These are phyloP conservation scores for Cercospora canescens DNA, from an alignment of 2,329 filamentous ascomycete species.

Conservation along the genomic window DNA sequence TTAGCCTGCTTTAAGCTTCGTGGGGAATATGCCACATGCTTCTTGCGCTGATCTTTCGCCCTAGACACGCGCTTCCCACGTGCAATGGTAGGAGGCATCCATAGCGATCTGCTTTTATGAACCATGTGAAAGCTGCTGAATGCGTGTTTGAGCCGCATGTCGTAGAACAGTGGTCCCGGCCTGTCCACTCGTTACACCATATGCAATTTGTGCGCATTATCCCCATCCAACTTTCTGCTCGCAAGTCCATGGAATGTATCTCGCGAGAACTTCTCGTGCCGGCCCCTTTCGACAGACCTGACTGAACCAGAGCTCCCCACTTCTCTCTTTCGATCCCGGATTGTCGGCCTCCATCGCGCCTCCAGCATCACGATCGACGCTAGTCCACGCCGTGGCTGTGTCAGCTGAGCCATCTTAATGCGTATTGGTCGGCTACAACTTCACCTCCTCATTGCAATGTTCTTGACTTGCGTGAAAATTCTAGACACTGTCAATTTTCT, in stretches of 20 bases:
- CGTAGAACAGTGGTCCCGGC: too few relatives aligned
- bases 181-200: too few relatives aligned
- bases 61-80: background rate
- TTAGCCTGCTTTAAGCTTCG: constrained; percentile 1
- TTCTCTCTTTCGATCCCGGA: background rate
- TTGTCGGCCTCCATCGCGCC: background rate
- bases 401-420: background rate
- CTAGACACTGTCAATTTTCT: background rate
- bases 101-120: background rate
- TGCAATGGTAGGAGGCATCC: background rate
- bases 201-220: too few relatives aligned
- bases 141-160: background rate
- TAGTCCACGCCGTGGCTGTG: constrained; percentile 1
- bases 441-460: background rate
- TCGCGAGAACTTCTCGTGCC: too few relatives aligned
- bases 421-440: background rate
- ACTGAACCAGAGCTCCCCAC: too few relatives aligned
- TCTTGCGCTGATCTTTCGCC: background rate
- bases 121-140: background rate
- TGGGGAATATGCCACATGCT: background rate
- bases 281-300: too few relatives aligned
- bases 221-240: too few relatives aligned
- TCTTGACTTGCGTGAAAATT: background rate
- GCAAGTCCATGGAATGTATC: too few relatives aligned
- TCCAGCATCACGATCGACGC: background rate